Conservation (phyloP, 129 eudicot species). For the Heracleum sosnowskyi region DNA sequence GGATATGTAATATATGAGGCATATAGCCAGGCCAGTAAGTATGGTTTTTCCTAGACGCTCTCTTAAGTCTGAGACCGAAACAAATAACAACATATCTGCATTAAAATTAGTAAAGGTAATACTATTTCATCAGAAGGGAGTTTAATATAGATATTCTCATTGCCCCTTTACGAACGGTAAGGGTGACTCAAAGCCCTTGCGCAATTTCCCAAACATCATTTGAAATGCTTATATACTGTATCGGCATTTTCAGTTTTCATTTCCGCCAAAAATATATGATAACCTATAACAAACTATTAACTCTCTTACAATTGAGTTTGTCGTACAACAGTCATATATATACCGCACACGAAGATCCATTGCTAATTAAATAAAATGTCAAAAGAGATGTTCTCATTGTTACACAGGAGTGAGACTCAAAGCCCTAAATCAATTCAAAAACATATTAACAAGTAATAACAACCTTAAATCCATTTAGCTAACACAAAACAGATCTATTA, state of each 20-base stretch:
- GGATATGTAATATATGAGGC: background rate
- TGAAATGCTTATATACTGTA: constrained; percentile 4
- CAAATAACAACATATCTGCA: background rate
- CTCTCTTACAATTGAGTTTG: background rate
- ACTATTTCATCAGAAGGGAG: constrained; percentile 59
- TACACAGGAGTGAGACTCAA: no score
- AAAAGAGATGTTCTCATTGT: no score
- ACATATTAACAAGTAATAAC: background rate
- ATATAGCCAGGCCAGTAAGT: background rate
- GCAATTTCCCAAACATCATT: constrained; percentile 69
- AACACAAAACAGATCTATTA: background rate
- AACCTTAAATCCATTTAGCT: background rate
- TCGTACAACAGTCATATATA: background rate
- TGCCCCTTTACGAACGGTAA: constrained; percentile 22
- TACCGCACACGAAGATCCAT: no score
- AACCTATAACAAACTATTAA: background rate
- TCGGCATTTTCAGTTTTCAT: background rate
- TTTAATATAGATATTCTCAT: constrained; percentile 12
- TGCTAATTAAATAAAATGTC: background rate
- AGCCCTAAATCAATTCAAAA: background rate
- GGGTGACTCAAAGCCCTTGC: constrained; percentile 77
- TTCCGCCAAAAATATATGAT: background rate
- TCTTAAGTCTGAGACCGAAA: background rate
- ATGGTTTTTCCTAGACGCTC: background rate
- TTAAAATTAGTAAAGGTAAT: constrained; percentile 6